Conservation (phyloP, 1,139 yeast species). For the Suhomyces bolitotheri region DNA sequence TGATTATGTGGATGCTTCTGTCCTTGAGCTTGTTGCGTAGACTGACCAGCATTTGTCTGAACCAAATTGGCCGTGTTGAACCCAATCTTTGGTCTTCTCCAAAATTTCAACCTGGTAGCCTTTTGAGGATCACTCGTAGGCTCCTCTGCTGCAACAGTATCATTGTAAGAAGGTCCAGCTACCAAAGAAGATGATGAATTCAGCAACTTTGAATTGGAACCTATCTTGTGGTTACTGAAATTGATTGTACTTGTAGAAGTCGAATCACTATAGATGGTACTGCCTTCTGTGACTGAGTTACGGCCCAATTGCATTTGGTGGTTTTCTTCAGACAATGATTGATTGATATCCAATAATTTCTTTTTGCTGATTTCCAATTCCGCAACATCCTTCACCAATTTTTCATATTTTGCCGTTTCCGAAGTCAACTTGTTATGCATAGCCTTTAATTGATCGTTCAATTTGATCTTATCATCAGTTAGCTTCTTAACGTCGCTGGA, state of each 20-base stretch:
- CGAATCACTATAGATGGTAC: constrained; percentile 11
- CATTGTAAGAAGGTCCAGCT: constrained; percentile 21
- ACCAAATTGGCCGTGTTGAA: constrained; percentile 16
- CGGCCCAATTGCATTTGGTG: constrained; percentile 20
- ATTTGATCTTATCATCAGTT: constrained; percentile 29
- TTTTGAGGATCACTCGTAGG: constrained; percentile 43
- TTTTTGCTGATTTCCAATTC: constrained; percentile 30
- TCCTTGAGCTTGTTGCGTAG: constrained; percentile 1
- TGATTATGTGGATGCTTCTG: constrained; percentile 2
- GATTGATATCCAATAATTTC: constrained; percentile 27
- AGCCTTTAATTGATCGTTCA: constrained; percentile 29
- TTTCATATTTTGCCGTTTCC: constrained; percentile 25
- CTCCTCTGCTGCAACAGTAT: constrained; percentile 20
- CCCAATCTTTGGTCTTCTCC: constrained; percentile 51
- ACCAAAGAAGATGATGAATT: constrained; percentile 18
- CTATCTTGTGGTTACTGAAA: constrained; percentile 1
- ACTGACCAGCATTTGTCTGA: constrained; percentile 3
- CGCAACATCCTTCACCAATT: constrained; percentile 30
- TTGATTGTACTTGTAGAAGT: constrained; percentile 9
- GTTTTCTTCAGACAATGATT: constrained; percentile 28
- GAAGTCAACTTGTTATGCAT: constrained; percentile 9
- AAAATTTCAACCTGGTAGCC: constrained; percentile 51
- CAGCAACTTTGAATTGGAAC: constrained; percentile 3
- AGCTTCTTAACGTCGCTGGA: constrained; percentile 33
- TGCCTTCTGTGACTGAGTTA: constrained; percentile 10